Evolutionary conservation across 306 rosid genomes (phyloP), one percentile per base, ranked within the genome.

Genomic region (Rosa lucieae): DNA sequence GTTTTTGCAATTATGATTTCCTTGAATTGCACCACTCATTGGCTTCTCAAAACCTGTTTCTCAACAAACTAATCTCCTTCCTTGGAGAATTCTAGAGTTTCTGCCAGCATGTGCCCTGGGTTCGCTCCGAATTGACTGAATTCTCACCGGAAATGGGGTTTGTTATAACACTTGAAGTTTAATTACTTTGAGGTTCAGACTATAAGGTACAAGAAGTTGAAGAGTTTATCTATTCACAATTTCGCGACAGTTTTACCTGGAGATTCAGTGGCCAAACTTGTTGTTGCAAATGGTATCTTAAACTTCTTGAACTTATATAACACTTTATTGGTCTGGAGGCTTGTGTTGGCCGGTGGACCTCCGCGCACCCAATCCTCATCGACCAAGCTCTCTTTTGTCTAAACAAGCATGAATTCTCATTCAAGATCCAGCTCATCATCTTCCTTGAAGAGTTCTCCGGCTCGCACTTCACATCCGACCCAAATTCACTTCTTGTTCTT

Each of bases 191-290:
- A 93, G 99, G 82, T 93, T 86, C 85, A 89, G 49, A 40, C 81
- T 81, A 77, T 83, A 65, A 89, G 77, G 63, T 59, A 70, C 46
- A 78, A 79, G 72, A 88, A 79, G 51, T 62, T 63, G 79, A 75
- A 80, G 39, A 72, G 56, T 74, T 18, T 90, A 67, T 53, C 81
- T 29, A 53, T 12, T 78, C 94, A 88, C 67, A 91, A 90, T 80
- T 95, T 95, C 39, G 98, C 97, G 6, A 97, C 98, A 0, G 92
- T 95, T 78, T 79, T 93, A 2, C 99, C 97, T 0, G 99, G 99
- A 51, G 98, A 93, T 84, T 93, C 97, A 1, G 89, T 95, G 72
- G 99, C 94, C 7, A 97, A 96, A 61, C 59, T 93, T 3, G 96
- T 93, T n/a, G 98, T 91, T 59, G 90, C 97, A 2, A 95, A 90